These are phyloP conservation scores for Vicia villosa DNA, from an alignment of 306 rosid species.

Conservation along the genomic window DNA sequence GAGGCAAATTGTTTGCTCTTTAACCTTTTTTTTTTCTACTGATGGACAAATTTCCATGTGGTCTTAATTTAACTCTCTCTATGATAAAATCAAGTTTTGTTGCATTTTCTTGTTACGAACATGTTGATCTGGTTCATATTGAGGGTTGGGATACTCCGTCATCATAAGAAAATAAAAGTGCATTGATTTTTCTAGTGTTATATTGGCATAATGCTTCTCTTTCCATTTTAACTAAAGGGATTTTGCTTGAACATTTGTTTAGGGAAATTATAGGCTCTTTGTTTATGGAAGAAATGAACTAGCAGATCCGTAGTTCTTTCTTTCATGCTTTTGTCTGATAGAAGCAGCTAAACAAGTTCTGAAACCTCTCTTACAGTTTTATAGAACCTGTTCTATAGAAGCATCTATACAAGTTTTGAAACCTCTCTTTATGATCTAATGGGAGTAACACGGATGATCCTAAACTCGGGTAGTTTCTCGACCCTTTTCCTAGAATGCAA, in stretches of 20 bases:
- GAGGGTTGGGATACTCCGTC: conserved; percentile 7
- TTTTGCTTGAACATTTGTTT: too few relatives aligned
- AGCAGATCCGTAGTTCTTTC: conserved; percentile 9
- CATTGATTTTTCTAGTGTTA: background rate
- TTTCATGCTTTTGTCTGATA: conserved; percentile 13
- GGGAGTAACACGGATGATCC: too few relatives aligned
- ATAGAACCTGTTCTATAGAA: too few relatives aligned
- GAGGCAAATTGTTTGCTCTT: background rate
- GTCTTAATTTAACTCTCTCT: background rate
- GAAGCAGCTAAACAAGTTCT: too few relatives aligned
- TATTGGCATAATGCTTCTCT: too few relatives aligned
- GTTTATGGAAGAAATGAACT: conserved; percentile 8
- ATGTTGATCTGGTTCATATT: conserved; percentile 24
- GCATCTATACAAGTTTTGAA: too few relatives aligned
- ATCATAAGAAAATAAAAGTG: background rate
- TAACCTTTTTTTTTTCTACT: background rate
- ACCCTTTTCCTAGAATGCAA: too few relatives aligned
- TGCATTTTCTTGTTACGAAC: conserved; percentile 21
- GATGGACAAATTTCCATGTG: conserved; percentile 12
- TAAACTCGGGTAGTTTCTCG: too few relatives aligned
- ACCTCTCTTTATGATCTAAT: too few relatives aligned
- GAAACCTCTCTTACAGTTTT: too few relatives aligned
- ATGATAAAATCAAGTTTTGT: conserved; percentile 13
- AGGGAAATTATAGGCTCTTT: conserved; percentile 17
- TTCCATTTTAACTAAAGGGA: too few relatives aligned